Conservation (phyloP, 495 filamentous ascomycete species). For the Lepraria neglecta region DNA sequence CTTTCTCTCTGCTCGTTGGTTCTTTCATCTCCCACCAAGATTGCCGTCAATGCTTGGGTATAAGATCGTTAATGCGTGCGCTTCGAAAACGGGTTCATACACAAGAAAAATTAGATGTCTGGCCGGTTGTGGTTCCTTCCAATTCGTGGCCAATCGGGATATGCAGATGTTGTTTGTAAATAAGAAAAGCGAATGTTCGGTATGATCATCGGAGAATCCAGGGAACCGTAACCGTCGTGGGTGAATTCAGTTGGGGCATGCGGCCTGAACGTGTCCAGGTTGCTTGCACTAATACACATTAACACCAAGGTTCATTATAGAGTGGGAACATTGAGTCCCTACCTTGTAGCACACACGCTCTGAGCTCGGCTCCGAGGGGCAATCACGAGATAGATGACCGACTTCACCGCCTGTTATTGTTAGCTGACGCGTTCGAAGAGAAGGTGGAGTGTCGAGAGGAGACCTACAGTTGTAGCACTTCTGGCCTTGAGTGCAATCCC, state of each 20-base stretch:
- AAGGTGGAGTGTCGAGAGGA: background rate
- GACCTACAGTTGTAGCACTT: slow-evolving; percentile 97
- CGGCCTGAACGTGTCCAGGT: slow-evolving; percentile 88
- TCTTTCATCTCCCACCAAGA: slow-evolving; percentile 19
- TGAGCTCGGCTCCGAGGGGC: slow-evolving; percentile 76
- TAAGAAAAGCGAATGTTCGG: slow-evolving; percentile 12
- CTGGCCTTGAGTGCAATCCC: slow-evolving; percentile 96
- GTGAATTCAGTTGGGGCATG: slow-evolving; percentile 66
- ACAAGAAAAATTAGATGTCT: slow-evolving; percentile 18
- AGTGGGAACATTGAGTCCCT: background rate
- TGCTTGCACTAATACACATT: slow-evolving; percentile 69
- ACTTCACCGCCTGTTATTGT: slow-evolving; percentile 62
- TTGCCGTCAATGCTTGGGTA: slow-evolving; percentile 23
- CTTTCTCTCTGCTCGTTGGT: slow-evolving; percentile 12
- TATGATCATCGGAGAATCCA: slow-evolving; percentile 9
- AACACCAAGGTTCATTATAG: background rate
- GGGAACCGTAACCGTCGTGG: background rate
- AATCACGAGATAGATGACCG: slow-evolving; percentile 91
- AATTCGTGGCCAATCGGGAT: slow-evolving; percentile 7
- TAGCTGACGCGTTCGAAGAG: slow-evolving; percentile 2
- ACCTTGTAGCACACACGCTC: slow-evolving; percentile 95
- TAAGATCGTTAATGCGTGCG: slow-evolving; percentile 15
- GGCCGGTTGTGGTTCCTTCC: slow-evolving; percentile 10
- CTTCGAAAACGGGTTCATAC: slow-evolving; percentile 11
- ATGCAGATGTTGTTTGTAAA: slow-evolving; percentile 14